These are phyloP conservation scores for Leptographium wingfieldii DNA, from an alignment of 2,329 filamentous ascomycete species.

Conservation along the genomic window DNA sequence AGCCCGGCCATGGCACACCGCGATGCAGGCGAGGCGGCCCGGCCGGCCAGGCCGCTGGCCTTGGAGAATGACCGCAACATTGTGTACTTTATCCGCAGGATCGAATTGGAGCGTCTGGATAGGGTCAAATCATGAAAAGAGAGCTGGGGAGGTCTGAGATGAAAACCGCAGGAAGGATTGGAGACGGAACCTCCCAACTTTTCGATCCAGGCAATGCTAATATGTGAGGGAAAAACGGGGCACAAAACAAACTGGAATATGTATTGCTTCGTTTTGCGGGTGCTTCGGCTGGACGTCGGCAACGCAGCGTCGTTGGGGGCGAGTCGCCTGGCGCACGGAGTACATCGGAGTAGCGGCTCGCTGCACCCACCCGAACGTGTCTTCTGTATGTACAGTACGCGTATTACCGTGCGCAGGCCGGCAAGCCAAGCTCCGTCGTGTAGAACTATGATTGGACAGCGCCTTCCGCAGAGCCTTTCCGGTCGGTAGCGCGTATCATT, in stretches of 20 bases:
- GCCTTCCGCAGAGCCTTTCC: too few relatives aligned
- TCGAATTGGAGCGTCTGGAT: background rate
- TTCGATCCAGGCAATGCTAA: background rate
- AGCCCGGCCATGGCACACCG: conserved; percentile 2
- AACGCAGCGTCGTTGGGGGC: background rate
- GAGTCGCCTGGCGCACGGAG: background rate
- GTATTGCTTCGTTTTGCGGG: background rate
- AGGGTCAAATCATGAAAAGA: background rate
- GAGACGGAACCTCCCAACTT: background rate
- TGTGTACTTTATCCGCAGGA: background rate
- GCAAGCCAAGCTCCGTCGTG: too few relatives aligned
- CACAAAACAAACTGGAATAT: background rate
- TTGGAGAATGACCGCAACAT: conserved; percentile 12
- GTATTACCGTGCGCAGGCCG: too few relatives aligned
- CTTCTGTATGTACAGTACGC: too few relatives aligned
- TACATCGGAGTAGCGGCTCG: background rate
- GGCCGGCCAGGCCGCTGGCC: conserved; percentile 8
- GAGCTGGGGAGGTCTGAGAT: background rate
- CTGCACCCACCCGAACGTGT: too few relatives aligned
- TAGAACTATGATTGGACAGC: too few relatives aligned
- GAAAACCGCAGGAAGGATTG: background rate
- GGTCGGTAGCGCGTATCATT: too few relatives aligned
- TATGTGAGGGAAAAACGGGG: background rate
- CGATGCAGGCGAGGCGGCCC: conserved; percentile 4
- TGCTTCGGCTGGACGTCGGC: conserved; percentile 1